A percentile compares a stretch with the other conserved stretches of the same genome.
Evolutionary conservation across 768 basidiomycete genomes (phyloP).

Genomic region (Gloeostereum incarnatum): DNA sequence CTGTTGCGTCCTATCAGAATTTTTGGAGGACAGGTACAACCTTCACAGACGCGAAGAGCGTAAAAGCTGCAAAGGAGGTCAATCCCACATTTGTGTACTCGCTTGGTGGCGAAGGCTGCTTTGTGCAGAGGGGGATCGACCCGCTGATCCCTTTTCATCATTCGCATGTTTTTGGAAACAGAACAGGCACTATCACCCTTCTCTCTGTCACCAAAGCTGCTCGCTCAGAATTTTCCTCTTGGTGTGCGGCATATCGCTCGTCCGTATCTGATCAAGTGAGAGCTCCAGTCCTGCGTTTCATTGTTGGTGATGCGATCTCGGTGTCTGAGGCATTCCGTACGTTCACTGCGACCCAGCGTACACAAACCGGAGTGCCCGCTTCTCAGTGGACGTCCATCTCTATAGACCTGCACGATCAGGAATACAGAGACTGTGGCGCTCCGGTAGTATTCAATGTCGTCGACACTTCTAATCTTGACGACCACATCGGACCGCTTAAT

Average conservation of each 20-base stretch:
- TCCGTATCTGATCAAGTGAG: not conserved
- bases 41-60: conserved; percentile 10
- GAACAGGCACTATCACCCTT: conserved; percentile 7
- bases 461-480: conserved; percentile 40
- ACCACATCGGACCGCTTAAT: conserved; percentile 40
- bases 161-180: conserved; percentile 17
- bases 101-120: conserved; percentile 23
- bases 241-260: conserved; percentile 13
- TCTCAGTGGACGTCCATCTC: conserved; percentile 23
- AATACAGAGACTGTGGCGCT: conserved; percentile 15
- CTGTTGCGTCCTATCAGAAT: conserved; percentile 14
- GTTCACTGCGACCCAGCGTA: conserved; percentile 9
- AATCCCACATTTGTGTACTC: conserved; percentile 42
- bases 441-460: conserved; percentile 33
- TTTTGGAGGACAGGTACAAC: conserved; percentile 36
- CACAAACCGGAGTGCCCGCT: conserved; percentile 19
- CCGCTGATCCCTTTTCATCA: conserved; percentile 33
- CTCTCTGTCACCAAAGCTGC: conserved; percentile 19
- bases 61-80: conserved; percentile 16
- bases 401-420: conserved; percentile 20
- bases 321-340: conserved; percentile 25
- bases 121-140: conserved; percentile 34
- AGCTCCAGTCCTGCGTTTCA: conserved; percentile 23
- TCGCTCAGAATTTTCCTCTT: conserved; percentile 21
- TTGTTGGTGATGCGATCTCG: conserved; percentile 28